phyloP scores from a whole-genome alignment of 331 rosid species.

The Rosa hybrid region DNA sequence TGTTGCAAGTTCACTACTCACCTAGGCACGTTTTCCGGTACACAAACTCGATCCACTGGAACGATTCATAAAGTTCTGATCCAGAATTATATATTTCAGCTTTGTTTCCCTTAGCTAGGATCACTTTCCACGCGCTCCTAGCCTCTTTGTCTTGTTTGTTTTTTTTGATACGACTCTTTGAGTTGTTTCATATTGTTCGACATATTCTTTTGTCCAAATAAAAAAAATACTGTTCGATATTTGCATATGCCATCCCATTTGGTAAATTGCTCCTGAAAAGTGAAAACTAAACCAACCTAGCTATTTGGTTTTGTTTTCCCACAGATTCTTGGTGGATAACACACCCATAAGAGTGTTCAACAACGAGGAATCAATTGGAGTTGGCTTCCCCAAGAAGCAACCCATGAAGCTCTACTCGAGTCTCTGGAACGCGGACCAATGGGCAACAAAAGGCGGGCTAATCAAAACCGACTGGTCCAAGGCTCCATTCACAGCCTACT shows the following conservation, averaged over 20 bases:
- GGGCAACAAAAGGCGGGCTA: constrained; percentile 42
- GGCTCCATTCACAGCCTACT: constrained; percentile 41
- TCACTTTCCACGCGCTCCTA: not conserved
- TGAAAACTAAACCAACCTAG: not conserved
- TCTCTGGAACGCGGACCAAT: constrained; percentile 41
- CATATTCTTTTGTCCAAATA: not conserved
- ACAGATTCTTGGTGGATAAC: constrained; percentile 34
- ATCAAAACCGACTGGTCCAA: constrained; percentile 42
- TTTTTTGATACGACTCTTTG: too few relatives aligned
- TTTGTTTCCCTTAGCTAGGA: not conserved
- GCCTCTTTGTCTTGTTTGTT: not conserved
- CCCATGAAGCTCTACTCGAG: constrained; percentile 46
- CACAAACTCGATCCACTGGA: not conserved
- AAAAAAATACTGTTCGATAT: too few relatives aligned
- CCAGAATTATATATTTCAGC: not conserved
- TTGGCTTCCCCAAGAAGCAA: constrained; percentile 32
- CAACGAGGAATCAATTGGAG: constrained; percentile 32
- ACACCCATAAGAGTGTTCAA: constrained; percentile 40
- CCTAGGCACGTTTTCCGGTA: not conserved
- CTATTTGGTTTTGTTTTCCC: not conserved
- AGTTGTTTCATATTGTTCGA: not conserved
- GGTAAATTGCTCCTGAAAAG: not conserved
- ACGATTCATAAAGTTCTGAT: not conserved
- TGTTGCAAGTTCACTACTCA: not conserved
- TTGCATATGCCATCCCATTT: not conserved